Evolutionary conservation across 352 stramenopile species (phyloP), one percentile per base, ranked within the genome.

Genomic region (Phytophthora macrochlamydospora): DNA sequence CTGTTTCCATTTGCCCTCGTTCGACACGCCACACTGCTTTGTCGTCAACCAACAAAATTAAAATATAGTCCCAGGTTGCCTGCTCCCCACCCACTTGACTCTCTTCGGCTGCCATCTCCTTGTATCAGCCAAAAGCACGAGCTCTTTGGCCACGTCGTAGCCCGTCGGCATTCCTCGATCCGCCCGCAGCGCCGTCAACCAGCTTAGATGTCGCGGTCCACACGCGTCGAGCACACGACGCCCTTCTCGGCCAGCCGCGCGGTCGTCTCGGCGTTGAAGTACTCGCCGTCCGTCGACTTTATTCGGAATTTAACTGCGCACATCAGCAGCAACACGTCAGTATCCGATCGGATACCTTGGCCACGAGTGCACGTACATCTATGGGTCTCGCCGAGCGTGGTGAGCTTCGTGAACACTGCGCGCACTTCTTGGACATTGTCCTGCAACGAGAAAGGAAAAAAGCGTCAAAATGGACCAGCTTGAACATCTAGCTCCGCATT

Each of bases 271-370:
- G 85, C 87, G 51, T 83, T 73, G 65, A 87, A 91, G 65, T 79
- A 90, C 69, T 90, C 84, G 75, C 85, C 85, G 29, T 92, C 83
- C 55, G 71, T 82, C 56, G 82, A 81, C 67, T 93, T 95, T 91
- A 92, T 91, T 67, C 86, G 71, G 66, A 92, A 93, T 61, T 80
- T 75, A 68, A 95, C 87, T 95, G 71, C 24, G 24, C 18, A 14
- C 8, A 73, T 49, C 43, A 40, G 38, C 28, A 52, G 66, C 1
- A 37, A 55, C 31, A 67, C 50, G 37, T 30, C 4, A n/a, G 48
- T 2, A 55, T 42, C 14, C 56, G 46, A 52, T 65, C 33, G 6
- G 49, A 62, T 29, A 51, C 64, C 32, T 1, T 50, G 6, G 24
- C 13, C 24, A 55, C 9, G 28, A 50, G 52, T n/a, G 5, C 33